Conservation (phyloP, 2,329 filamentous ascomycete genomes). For the Didymellaceae sp. region DNA sequence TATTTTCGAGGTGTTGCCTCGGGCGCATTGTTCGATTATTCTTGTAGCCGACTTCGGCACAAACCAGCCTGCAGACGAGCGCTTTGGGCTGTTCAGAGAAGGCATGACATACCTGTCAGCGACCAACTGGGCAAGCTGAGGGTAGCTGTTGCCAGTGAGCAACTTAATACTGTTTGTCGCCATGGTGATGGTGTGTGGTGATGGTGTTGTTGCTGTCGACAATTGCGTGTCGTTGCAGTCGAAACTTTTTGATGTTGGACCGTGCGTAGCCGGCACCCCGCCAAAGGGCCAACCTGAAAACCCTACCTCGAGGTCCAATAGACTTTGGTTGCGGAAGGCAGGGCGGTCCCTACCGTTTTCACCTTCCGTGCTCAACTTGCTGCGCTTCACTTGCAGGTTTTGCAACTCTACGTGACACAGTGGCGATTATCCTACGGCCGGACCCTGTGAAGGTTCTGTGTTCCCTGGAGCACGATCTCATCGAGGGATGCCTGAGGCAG, state of each 20-base stretch:
- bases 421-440: neutral
- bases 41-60: constrained; percentile 1
- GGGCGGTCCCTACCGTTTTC: neutral
- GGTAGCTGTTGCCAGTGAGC: constrained; percentile 77
- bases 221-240: constrained; percentile 6
- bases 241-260: constrained; percentile 33
- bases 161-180: constrained; percentile 77
- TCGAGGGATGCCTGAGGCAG: neutral
- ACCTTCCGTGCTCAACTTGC: neutral
- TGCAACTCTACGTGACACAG: neutral
- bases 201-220: constrained; percentile 21
- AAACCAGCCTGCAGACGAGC: constrained; percentile 16
- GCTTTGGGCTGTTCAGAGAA: constrained; percentile 8
- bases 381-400: neutral
- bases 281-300: constrained; percentile 3
- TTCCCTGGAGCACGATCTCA: neutral
- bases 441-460: neutral
- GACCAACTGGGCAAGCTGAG: constrained; percentile 72
- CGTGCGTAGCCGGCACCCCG: constrained; percentile 22
- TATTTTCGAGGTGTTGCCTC: neutral
- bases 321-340: neutral
- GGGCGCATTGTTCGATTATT: neutral
- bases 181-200: constrained; percentile 55
- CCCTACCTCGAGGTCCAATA: neutral
- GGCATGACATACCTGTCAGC: constrained; percentile 64